Evolutionary conservation across 2,329 filamentous ascomycete genomes (phyloP).

Genomic region (Colletotrichum tanaceti): DNA sequence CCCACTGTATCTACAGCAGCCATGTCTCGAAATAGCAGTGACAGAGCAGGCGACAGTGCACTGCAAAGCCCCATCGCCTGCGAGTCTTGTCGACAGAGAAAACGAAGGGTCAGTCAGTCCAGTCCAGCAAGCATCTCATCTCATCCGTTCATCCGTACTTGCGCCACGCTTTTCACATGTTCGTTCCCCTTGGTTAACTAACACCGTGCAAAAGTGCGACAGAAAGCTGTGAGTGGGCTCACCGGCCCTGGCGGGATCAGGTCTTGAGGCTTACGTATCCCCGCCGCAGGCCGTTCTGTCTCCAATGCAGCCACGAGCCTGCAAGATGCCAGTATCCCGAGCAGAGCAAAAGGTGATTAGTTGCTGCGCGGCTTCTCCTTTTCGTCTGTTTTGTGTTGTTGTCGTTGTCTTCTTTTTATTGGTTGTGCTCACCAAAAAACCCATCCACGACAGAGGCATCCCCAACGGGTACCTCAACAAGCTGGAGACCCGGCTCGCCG

Average conservation of each 20-base stretch:
- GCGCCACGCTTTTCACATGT: no score
- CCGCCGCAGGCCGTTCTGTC: constrained; percentile 46
- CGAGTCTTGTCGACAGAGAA: constrained; percentile 49
- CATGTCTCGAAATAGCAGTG: constrained; percentile 26
- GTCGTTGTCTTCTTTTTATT: no score
- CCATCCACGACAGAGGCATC: constrained; percentile 45
- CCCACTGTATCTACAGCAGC: no score
- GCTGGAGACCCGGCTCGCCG: constrained; percentile 52
- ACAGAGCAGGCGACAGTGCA: constrained; percentile 5
- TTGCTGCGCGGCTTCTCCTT: not conserved
- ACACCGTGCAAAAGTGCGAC: constrained; percentile 30
- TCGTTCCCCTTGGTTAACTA: not conserved
- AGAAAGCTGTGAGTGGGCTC: constrained; percentile 39
- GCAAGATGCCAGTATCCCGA: constrained; percentile 49
- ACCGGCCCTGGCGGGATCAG: no score
- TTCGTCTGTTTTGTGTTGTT: no score
- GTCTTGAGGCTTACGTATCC: constrained; percentile 13
- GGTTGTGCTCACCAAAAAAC: not conserved
- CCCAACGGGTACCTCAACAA: constrained; percentile 54
- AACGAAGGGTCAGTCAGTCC: constrained; percentile 46
- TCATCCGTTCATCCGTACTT: not conserved
- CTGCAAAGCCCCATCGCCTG: constrained; percentile 49
- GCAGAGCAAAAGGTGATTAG: constrained; percentile 48
- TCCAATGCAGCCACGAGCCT: constrained; percentile 48
- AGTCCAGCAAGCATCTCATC: constrained; percentile 18